Percentiles rank a stretch among this genome's conserved stretches.
These are phyloP conservation scores for Podospora pseudoanserina DNA, from an alignment of 495 filamentous ascomycete genomes.

Conservation along the genomic window DNA sequence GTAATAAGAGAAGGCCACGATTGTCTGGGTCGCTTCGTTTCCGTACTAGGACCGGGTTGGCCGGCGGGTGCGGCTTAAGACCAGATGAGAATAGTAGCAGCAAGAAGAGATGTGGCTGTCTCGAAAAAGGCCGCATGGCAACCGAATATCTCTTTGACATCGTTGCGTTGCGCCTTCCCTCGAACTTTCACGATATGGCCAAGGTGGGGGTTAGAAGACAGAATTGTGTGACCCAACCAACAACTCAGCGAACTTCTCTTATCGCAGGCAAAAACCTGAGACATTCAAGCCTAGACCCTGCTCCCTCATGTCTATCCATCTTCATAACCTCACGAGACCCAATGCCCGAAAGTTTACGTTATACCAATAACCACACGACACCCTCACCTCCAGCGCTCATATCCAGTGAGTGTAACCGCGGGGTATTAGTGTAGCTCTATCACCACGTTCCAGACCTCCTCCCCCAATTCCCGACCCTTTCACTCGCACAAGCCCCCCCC, in stretches of 20 bases:
- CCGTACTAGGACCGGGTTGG: not conserved
- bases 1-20: constrained; percentile 1
- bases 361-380: not conserved
- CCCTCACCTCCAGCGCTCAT: not conserved
- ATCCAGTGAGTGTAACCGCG: not conserved
- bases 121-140: not conserved
- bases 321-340: not conserved
- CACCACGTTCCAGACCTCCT: not conserved
- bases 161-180: not conserved
- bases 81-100: not conserved
- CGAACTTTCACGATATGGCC: not conserved
- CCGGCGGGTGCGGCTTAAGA: not conserved
- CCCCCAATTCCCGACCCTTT: no score
- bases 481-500: no score
- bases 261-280: not conserved
- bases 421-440: not conserved
- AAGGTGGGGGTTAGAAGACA: not conserved
- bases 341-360: not conserved
- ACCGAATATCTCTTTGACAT: not conserved
- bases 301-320: not conserved
- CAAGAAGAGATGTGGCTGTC: not conserved
- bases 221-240: not conserved
- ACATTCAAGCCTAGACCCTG: not conserved
- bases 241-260: not conserved
- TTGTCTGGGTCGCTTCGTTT: not conserved